Evolutionary conservation across 768 basidiomycete species (phyloP), one percentile per base, ranked within the genome.

Genomic region (Xanthoconium stramineum): DNA sequence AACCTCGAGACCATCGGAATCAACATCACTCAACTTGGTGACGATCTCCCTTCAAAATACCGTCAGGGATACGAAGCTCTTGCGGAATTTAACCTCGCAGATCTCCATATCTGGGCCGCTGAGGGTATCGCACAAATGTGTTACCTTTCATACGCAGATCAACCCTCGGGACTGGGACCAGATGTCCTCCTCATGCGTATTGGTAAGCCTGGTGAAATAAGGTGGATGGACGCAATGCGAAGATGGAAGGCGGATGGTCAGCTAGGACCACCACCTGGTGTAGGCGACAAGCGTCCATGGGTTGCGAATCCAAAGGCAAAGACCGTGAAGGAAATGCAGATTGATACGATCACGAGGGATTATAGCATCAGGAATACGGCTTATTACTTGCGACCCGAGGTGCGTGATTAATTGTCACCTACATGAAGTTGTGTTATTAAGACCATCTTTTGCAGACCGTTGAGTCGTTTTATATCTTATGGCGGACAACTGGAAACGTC

Each of bases 81-180:
- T 11, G 65, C 72, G 14, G 68, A 65, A 11, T 81, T 81, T 60
- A 76, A 82, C 58, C 76, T 87, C n/a, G 76, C 76, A 46, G 77
- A 86, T n/a, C 65, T 86, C 30, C 88, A 90, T 65, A 72, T 82
- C 51, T 90, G 86, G 84, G 89, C 85, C 5, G 89, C 89, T 2
- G 80, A 89, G 65, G 88, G 88, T 17, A 75, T 91, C 28, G 84
- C 85, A 33, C 80, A 87, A 65, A 85, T 78, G 14, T 91, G 89
- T 65, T 89, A 82, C 73, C 63, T 84, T 29, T 79, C 81, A 47
- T 91, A 90, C 63, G 85, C 84, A 1, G 89, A 91, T 64, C 81
- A 85, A 65, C 79, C 82, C 7, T 77, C 80, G 4, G 88, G 89
- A 3, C 69, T 91, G 32, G 86, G 82, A 14, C 85, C 89, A 1